Evolutionary conservation across 139 green algal species (phyloP).

Genomic region (Tetraselmis striata): DNA sequence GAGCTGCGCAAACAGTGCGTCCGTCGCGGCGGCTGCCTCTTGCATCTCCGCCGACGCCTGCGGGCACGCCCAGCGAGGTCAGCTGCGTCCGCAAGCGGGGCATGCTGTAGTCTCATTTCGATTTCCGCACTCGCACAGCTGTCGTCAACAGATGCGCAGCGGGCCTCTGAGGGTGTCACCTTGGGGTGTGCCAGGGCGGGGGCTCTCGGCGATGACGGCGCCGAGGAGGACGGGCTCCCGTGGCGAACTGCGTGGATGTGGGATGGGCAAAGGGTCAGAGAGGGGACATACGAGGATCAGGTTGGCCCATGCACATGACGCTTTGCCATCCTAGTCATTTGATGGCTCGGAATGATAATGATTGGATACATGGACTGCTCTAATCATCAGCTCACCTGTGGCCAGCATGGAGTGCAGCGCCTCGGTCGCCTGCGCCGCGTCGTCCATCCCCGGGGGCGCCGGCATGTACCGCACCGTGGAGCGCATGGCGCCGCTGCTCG

Average conservation of each 20-base stretch:
- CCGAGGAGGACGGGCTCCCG: background rate
- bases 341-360: too few species aligned
- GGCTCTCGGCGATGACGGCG: background rate
- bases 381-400: background rate
- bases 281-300: too few species aligned
- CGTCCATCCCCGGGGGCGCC: too few species aligned
- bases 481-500: background rate
- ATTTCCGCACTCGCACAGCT: too few species aligned
- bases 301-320: too few species aligned
- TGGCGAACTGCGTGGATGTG: background rate
- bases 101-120: too few species aligned
- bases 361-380: too few species aligned
- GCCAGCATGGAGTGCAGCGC: background rate
- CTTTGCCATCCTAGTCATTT: too few species aligned
- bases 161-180: too few species aligned
- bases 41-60: background rate
- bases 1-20: background rate
- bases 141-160: background rate
- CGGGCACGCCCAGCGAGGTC: too few species aligned
- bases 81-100: too few species aligned
- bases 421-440: background rate
- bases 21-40: background rate
- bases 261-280: background rate
- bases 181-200: too few species aligned
- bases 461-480: background rate